Base-by-base conservation (phyloP, 306 rosid species). In the Lathyrus sativus region DNA sequence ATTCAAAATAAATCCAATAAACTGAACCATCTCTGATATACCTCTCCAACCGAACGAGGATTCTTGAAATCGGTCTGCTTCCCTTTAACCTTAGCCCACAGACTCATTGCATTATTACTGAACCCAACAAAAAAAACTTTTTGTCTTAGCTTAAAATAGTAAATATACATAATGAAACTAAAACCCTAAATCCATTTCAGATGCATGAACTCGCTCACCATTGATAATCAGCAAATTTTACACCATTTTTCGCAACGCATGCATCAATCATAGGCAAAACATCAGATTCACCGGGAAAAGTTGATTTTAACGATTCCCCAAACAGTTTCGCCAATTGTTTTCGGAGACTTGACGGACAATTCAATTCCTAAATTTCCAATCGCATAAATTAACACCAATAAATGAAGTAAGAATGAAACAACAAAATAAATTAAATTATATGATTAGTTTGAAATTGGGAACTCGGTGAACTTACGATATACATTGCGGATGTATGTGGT, bases 71-170 rank as follows among this genome's bases (percentile, higher is more conserved):
- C 75, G 8, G 87, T 75, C 35, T 81, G 77, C 78, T 83, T 88
- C 61, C 87, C 96, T 79, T 80, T 92, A 26, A 88, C 81, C 80
- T 83, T 86, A 70, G 93, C 74, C 82, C 82, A 90, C 3, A 90
- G 65, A 45, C 88, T 74, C 98, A 92, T 90, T 10, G 98, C 98
- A 55, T 92, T 92, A 68, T 90, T 92, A 78, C 98, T 92, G 75
- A n/a, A 77, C 67, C 35, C 35, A 54, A 35, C 2, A 38, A 38
- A 10, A 11, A 14, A 49, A 37, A 15, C 26, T 28, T 2, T 14
- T 11, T 11, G 6, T 4, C 12, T 77, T 43, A 60, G 50, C 17
- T 62, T 11, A 0, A 18, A 39, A 17, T 11, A 18, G 62, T 56
- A 26, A 56, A 9, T 31, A 37, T 35, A 7, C 13, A 60, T 9